Evolutionary conservation across 306 rosid species (phyloP).

Genomic region (Cicer pinnatifidum): DNA sequence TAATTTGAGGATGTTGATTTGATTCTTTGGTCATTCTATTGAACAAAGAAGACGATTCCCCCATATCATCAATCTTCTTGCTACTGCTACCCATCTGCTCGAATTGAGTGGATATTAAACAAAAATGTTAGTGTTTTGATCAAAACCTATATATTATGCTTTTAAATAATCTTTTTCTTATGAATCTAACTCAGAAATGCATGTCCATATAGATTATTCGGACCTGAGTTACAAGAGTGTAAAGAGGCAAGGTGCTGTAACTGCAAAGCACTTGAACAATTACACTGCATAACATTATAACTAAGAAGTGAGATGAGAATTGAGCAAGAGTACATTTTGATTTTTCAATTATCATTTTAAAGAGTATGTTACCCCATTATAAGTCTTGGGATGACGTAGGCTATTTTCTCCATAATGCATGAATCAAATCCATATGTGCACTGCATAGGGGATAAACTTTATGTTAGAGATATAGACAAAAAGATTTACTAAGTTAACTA

Average conservation of each 20-base stretch:
- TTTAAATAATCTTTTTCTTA: background rate
- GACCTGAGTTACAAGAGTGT: conserved; percentile 83
- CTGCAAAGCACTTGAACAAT: conserved; percentile 97
- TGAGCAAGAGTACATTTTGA: conserved; percentile 6
- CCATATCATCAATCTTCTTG: conserved; percentile 7
- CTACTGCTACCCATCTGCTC: conserved; percentile 71
- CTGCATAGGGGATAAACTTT: conserved; percentile 50
- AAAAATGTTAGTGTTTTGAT: conserved; percentile 34
- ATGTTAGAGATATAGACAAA: background rate
- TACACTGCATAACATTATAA: conserved; percentile 53
- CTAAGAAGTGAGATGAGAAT: conserved; percentile 38
- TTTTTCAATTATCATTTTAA: conserved; percentile 25
- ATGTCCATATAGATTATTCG: conserved; percentile 10
- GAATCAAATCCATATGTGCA: conserved; percentile 76
- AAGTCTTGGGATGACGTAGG: conserved; percentile 72
- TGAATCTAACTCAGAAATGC: conserved; percentile 28
- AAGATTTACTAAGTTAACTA: background rate
- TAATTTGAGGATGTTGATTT: conserved; percentile 45
- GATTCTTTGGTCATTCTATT: conserved; percentile 45
- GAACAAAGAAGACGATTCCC: background rate
- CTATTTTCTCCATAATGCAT: conserved; percentile 82
- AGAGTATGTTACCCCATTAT: conserved; percentile 70
- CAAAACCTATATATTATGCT: conserved; percentile 15
- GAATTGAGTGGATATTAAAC: conserved; percentile 24
- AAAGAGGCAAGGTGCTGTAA: conserved; percentile 82